Conservation (phyloP, 2,329 filamentous ascomycete species). For the Purpureocillium takamizusanense region DNA sequence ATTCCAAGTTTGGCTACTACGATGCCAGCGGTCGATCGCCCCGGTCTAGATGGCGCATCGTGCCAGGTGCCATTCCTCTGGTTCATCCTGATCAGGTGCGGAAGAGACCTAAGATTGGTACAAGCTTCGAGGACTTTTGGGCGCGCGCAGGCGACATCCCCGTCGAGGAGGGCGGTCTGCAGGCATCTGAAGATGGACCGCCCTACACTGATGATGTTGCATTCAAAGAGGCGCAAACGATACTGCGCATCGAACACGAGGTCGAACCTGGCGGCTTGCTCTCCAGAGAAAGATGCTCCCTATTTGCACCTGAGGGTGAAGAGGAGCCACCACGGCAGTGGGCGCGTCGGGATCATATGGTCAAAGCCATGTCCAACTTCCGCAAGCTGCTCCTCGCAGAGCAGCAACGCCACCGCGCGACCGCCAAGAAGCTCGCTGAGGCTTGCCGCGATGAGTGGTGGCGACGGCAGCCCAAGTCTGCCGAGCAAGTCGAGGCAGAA, state of each 20-base stretch:
- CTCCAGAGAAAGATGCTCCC: constrained; percentile 58
- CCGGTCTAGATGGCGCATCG: constrained; percentile 40
- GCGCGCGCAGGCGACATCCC: constrained; percentile 38
- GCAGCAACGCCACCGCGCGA: constrained; percentile 64
- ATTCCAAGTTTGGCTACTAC: constrained; percentile 7
- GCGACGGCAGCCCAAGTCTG: constrained; percentile 62
- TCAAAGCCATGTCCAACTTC: constrained; percentile 72
- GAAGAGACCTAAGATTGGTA: constrained; percentile 41
- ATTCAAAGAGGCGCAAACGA: constrained; percentile 57
- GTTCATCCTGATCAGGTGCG: constrained; percentile 51
- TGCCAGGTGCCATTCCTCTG: constrained; percentile 37
- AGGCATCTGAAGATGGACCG: constrained; percentile 44
- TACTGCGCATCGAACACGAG: constrained; percentile 63
- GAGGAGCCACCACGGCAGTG: constrained; percentile 73
- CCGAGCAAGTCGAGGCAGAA: constrained; percentile 76
- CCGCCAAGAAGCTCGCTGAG: constrained; percentile 71
- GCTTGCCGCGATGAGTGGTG: constrained; percentile 71
- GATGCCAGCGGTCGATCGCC: constrained; percentile 23
- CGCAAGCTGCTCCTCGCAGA: constrained; percentile 72
- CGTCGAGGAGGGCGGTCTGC: constrained; percentile 50
- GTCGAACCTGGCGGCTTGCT: constrained; percentile 67
- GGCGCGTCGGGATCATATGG: constrained; percentile 78
- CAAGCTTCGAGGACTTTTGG: constrained; percentile 51
- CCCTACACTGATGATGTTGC: constrained; percentile 54
- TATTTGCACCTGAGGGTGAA: constrained; percentile 62